Conservation (phyloP, 495 filamentous ascomycete species). For the Talaromyces adpressus region DNA sequence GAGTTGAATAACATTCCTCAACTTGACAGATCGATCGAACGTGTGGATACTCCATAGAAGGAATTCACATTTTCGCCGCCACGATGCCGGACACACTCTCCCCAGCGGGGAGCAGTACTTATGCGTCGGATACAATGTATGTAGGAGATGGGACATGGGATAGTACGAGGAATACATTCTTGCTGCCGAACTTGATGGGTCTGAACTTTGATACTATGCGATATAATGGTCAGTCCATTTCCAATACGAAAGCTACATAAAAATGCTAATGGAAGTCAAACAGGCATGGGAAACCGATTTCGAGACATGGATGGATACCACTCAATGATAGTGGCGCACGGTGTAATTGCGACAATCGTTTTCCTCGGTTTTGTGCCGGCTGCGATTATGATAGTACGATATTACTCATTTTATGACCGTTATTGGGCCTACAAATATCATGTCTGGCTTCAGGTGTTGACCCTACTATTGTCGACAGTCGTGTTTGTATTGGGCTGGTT, state of each 20-base stretch:
- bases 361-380: conserved; percentile 79
- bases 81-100: conserved; percentile 38
- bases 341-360: conserved; percentile 75
- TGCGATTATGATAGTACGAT: conserved; percentile 72
- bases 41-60: neutral
- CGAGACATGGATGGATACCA: conserved; percentile 68
- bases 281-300: conserved; percentile 92
- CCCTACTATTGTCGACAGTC: conserved; percentile 62
- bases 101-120: conserved; percentile 73
- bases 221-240: conserved; percentile 72
- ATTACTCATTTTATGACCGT: conserved; percentile 55
- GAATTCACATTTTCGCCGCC: neutral
- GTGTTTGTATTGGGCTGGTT: conserved; percentile 71
- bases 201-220: conserved; percentile 90
- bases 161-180: conserved; percentile 70
- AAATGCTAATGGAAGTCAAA: conserved; percentile 11
- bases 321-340: conserved; percentile 73
- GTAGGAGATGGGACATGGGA: conserved; percentile 96
- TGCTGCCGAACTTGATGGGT: conserved; percentile 79
- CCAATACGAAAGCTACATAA: neutral
- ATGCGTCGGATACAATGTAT: conserved; percentile 72
- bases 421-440: conserved; percentile 68
- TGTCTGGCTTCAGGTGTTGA: conserved; percentile 80
- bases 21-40: conserved; percentile 14
- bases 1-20: conserved; percentile 26